Conservation (phyloP, 2,329 filamentous ascomycete species). For the Teratosphaeria viscida region DNA sequence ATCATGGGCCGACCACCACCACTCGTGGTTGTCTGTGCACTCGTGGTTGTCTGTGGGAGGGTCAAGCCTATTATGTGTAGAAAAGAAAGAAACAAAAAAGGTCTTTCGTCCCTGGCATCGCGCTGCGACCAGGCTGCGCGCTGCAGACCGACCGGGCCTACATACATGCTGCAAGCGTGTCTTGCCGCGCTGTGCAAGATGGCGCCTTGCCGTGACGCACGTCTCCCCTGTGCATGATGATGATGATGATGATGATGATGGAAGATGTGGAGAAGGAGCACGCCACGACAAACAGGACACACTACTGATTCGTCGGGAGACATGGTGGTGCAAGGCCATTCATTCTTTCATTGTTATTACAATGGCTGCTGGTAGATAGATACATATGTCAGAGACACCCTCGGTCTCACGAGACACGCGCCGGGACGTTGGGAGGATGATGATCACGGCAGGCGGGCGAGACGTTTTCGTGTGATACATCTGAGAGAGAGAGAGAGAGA, state of each 20-base stretch:
- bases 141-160: conserved; percentile 4
- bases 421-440: neutral
- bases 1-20: too few species aligned
- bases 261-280: conserved; percentile 1
- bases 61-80: neutral
- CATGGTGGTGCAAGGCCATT: neutral
- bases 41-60: too few species aligned
- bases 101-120: neutral
- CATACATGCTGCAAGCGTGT: conserved; percentile 8
- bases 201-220: conserved; percentile 13
- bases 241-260: neutral
- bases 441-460: neutral
- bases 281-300: neutral
- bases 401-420: too few species aligned
- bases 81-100: too few species aligned
- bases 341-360: too few species aligned
- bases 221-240: conserved; percentile 4
- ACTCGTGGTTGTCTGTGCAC: too few species aligned
- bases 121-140: conserved; percentile 5
- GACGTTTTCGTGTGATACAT: neutral
- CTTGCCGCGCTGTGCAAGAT: conserved; percentile 13
- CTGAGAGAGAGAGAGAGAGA: neutral
- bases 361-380: too few species aligned
- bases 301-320: neutral
- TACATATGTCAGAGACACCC: too few species aligned